Evolutionary conservation across 352 stramenopile species (phyloP).

Genomic region (Elongisporangium anandrum): DNA sequence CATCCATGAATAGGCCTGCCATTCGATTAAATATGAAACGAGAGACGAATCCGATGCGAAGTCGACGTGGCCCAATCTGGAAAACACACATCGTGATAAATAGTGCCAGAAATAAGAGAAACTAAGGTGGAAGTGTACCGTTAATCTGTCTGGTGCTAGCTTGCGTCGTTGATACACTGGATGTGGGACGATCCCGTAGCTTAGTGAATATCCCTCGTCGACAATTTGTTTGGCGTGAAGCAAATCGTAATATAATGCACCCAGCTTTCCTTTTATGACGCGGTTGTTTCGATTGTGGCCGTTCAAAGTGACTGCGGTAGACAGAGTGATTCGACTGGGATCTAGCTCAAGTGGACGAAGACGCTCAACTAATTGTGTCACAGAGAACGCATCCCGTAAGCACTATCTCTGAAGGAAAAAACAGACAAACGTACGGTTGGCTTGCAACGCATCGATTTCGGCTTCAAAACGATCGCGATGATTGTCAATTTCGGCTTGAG

Average conservation of each 20-base stretch:
- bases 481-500: conserved; percentile 42
- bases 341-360: conserved; percentile 38
- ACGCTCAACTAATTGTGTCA: neutral
- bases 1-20: conserved; percentile 55
- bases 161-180: conserved; percentile 17
- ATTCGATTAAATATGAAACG: conserved; percentile 49
- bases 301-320: conserved; percentile 50
- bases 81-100: neutral
- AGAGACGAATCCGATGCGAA: conserved; percentile 65
- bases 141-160: neutral
- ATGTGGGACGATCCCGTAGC: conserved; percentile 41
- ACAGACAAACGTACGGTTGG: conserved; percentile 22
- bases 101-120: neutral
- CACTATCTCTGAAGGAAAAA: neutral
- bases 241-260: conserved; percentile 45
- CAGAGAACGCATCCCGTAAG: neutral
- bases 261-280: conserved; percentile 46
- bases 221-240: conserved; percentile 33
- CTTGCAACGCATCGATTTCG: conserved; percentile 32
- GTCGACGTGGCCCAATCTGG: conserved; percentile 24
- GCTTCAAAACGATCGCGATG: conserved; percentile 35
- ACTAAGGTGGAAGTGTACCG: conserved; percentile 14
- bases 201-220: conserved; percentile 32
- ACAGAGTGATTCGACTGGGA: conserved; percentile 48
- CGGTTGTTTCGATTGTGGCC: conserved; percentile 70